Conservation (phyloP, 495 filamentous ascomycete species). For the Neurospora sp. region DNA sequence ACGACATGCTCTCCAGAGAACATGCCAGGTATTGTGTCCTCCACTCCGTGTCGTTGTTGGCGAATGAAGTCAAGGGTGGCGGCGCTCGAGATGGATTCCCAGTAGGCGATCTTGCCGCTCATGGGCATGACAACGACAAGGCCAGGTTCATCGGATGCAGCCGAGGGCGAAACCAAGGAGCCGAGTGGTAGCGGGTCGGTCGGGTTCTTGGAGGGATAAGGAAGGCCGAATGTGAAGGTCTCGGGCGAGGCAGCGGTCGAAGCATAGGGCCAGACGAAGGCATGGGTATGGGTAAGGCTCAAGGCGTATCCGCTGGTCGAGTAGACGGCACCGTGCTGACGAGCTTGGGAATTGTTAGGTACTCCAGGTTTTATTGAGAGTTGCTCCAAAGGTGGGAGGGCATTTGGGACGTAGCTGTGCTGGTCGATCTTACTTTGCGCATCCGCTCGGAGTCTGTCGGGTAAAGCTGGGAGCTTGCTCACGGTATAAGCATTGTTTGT, state of each 20-base stretch:
- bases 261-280: slow-evolving; percentile 82
- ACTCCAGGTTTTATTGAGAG: not conserved
- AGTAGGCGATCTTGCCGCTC: slow-evolving; percentile 80
- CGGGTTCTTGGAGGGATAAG: slow-evolving; percentile 53
- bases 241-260: slow-evolving; percentile 53
- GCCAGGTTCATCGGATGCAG: slow-evolving; percentile 65
- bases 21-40: slow-evolving; percentile 60
- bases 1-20: slow-evolving; percentile 67
- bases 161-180: slow-evolving; percentile 62
- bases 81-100: slow-evolving; percentile 84
- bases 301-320: slow-evolving; percentile 63
- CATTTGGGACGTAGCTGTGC: not conserved
- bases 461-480: slow-evolving; percentile 70
- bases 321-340: slow-evolving; percentile 54
- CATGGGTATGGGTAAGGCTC: slow-evolving; percentile 65
- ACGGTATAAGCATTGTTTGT: slow-evolving; percentile 81
- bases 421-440: slow-evolving; percentile 41
- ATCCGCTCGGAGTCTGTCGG: slow-evolving; percentile 57
- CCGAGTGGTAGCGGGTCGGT: slow-evolving; percentile 68
- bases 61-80: slow-evolving; percentile 64
- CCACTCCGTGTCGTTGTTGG: slow-evolving; percentile 66
- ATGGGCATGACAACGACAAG: slow-evolving; percentile 74
- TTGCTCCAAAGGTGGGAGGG: not conserved
- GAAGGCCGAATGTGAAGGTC: slow-evolving; percentile 65
- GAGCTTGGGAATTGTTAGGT: slow-evolving; percentile 28